A percentile compares a stretch with the other conserved stretches of the same genome.
Evolutionary conservation across 257 asterid species (phyloP).

Genomic region (Solanum appendiculatum): DNA sequence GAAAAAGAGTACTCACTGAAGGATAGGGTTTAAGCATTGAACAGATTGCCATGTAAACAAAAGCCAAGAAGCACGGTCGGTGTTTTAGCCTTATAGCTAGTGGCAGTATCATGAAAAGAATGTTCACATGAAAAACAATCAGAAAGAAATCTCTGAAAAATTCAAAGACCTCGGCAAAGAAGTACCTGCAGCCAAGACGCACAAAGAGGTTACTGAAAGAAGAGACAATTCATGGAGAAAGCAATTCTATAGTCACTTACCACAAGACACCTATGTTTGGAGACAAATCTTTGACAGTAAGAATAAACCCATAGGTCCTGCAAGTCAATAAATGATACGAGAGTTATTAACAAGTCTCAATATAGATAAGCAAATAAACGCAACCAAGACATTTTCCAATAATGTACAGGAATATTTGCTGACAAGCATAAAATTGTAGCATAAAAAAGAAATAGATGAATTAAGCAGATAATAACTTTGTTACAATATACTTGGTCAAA

Average conservation of each 20-base stretch:
- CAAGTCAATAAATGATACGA: slow-evolving; percentile 8
- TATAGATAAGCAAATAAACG: slow-evolving; percentile 3
- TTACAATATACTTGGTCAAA: not conserved
- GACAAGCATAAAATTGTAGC: not conserved
- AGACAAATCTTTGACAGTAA: slow-evolving; percentile 78
- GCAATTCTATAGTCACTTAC: slow-evolving; percentile 27
- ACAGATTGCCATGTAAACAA: slow-evolving; percentile 75
- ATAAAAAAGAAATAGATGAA: not conserved
- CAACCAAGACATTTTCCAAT: slow-evolving; percentile 7
- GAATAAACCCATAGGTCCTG: slow-evolving; percentile 95
- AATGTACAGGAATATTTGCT: not conserved
- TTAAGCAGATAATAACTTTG: not conserved
- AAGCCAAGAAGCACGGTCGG: slow-evolving; percentile 90
- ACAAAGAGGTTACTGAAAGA: slow-evolving; percentile 4
- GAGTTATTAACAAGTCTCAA: slow-evolving; percentile 6
- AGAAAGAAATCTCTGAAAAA: slow-evolving; percentile 89
- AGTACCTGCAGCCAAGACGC: slow-evolving; percentile 62
- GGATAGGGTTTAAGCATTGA: slow-evolving; percentile 95
- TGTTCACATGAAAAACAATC: slow-evolving; percentile 87
- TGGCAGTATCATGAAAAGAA: slow-evolving; percentile 83
- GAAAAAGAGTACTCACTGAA: slow-evolving; percentile 59
- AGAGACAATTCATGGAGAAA: not conserved
- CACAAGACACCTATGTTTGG: slow-evolving; percentile 95
- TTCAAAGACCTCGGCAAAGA: slow-evolving; percentile 97
- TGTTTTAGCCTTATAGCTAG: slow-evolving; percentile 80